phyloP scores from a whole-genome alignment of 2,329 filamentous ascomycete genomes.

The Phaeosphaeriaceae sp. region DNA sequence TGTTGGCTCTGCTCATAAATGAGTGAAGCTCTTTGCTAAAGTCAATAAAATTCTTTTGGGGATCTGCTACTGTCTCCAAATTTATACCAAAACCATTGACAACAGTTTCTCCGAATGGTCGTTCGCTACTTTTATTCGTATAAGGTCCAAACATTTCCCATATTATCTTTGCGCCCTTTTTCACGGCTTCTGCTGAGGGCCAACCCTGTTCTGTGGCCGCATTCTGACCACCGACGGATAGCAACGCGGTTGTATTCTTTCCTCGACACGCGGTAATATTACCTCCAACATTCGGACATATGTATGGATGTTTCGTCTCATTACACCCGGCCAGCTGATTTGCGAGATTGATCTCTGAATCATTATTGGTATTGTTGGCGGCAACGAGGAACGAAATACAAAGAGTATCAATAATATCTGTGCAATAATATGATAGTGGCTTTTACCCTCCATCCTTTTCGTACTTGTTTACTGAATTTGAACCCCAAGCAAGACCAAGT shows the following conservation, averaged over 20 bases:
- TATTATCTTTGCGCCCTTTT: conserved; percentile 63
- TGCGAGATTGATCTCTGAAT: conserved; percentile 67
- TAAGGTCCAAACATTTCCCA: conserved; percentile 75
- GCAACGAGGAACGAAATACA: conserved; percentile 68
- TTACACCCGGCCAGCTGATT: conserved; percentile 47
- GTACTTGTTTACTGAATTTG: conserved; percentile 26
- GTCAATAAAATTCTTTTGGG: conserved; percentile 32
- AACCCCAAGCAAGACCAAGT: conserved; percentile 59
- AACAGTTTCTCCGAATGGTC: conserved; percentile 70
- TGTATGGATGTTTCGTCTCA: conserved; percentile 39
- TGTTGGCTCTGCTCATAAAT: conserved; percentile 52
- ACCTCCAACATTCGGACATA: conserved; percentile 68
- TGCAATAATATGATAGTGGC: conserved; percentile 22
- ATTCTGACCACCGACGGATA: conserved; percentile 78
- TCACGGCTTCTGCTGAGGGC: conserved; percentile 54
- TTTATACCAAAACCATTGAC: conserved; percentile 82
- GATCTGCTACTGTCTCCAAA: conserved; percentile 58
- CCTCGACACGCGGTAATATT: conserved; percentile 67
- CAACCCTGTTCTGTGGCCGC: conserved; percentile 44
- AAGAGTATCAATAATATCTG: conserved; percentile 53
- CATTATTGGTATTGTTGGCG: conserved; percentile 59
- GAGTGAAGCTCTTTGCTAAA: conserved; percentile 66
- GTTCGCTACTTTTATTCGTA: conserved; percentile 54
- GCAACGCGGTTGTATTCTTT: conserved; percentile 70
- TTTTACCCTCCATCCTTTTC: conserved; percentile 16